These are phyloP conservation scores for Amylostereum areolatum DNA, from an alignment of 1,284 basidiomycete species.

Conservation along the genomic window DNA sequence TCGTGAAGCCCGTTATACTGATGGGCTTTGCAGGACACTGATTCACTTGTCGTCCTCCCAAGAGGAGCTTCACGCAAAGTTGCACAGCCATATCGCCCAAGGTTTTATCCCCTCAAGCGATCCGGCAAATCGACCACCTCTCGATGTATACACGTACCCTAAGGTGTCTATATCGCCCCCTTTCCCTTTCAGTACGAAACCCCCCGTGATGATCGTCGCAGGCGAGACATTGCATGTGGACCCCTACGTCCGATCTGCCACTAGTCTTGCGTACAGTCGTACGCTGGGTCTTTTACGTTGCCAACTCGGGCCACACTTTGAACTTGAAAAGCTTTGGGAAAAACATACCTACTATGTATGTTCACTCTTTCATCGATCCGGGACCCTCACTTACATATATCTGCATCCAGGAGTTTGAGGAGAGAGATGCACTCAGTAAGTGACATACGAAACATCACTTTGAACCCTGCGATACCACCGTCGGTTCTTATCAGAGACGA, in stretches of 20 bases:
- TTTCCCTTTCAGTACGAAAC: conserved; percentile 30
- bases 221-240: conserved; percentile 21
- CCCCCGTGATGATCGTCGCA: conserved; percentile 25
- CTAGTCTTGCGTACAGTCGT: conserved; percentile 35
- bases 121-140: conserved; percentile 22
- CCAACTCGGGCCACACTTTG: conserved; percentile 35
- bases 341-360: conserved; percentile 36
- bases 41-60: conserved; percentile 36
- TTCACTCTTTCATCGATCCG: not conserved
- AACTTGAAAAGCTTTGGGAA: conserved; percentile 39
- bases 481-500: conserved; percentile 31
- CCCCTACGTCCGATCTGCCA: conserved; percentile 33
- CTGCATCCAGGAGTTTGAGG: conserved; percentile 32
- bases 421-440: conserved; percentile 34
- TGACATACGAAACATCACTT: not conserved
- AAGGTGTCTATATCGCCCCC: conserved; percentile 29
- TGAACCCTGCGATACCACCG: not conserved
- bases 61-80: conserved; percentile 28
- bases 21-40: conserved; percentile 20
- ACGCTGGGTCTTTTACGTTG: conserved; percentile 32
- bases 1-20: not conserved
- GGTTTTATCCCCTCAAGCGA: conserved; percentile 18
- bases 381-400: not conserved
- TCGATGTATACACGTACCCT: conserved; percentile 32
- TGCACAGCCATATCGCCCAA: conserved; percentile 23